Percentiles rank a stretch among this genome's conserved stretches.
phyloP scores from a whole-genome alignment of 2,329 filamentous ascomycete species.

The Botrytis sinoallii region DNA sequence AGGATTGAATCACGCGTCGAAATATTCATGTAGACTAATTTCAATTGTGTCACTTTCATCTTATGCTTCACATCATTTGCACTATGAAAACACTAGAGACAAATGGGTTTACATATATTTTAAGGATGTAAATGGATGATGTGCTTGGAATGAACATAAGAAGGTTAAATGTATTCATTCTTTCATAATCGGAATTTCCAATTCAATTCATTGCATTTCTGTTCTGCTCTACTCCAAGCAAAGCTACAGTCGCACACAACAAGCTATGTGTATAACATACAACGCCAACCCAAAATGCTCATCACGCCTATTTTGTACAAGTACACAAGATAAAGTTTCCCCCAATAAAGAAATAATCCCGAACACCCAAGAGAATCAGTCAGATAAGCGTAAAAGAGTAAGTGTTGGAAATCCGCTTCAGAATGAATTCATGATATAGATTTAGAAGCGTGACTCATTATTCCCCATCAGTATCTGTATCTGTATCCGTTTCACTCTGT shows the following conservation, averaged over 20 bases:
- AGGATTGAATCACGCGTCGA: not conserved
- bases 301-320: constrained; percentile 18
- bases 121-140: not conserved
- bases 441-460: constrained; percentile 22
- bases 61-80: not conserved
- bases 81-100: too few relatives aligned
- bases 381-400: not conserved
- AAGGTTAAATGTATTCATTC: not conserved
- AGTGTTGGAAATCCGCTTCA: not conserved
- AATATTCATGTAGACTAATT: not conserved
- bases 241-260: constrained; percentile 17
- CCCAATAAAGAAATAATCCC: constrained; percentile 12
- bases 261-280: constrained; percentile 17
- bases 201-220: not conserved
- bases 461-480: constrained; percentile 50
- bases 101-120: not conserved
- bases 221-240: constrained; percentile 7
- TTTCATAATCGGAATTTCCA: not conserved
- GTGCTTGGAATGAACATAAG: not conserved
- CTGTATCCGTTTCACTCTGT: constrained; percentile 67
- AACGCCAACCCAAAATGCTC: constrained; percentile 19
- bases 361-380: constrained; percentile 17
- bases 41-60: not conserved
- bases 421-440: not conserved
- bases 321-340: not conserved